Percentiles rank a stretch among this genome's conserved stretches.
Conservation (phyloP, 2,329 filamentous ascomycete genomes). For the Trichoderma sp. region DNA sequence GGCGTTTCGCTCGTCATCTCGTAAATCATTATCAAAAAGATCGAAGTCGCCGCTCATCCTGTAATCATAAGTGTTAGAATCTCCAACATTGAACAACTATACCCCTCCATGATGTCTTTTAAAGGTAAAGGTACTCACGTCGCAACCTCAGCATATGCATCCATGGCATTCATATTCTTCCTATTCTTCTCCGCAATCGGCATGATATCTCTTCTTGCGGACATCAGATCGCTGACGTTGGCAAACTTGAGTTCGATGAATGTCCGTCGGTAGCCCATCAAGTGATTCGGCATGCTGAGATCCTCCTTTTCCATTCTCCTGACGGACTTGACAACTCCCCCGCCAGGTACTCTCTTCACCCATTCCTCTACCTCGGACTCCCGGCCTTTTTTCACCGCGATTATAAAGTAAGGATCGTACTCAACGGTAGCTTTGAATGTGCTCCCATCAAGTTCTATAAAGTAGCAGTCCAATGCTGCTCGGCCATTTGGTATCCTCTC, state of each 20-base stretch:
- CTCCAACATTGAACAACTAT: not conserved
- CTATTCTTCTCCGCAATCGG: conserved; percentile 96
- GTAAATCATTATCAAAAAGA: conserved; percentile 90
- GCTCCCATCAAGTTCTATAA: conserved; percentile 83
- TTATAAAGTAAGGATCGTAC: conserved; percentile 94
- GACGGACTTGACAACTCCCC: conserved; percentile 79
- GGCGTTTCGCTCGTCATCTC: conserved; percentile 78
- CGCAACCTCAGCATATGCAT: conserved; percentile 96
- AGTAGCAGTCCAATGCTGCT: conserved; percentile 94
- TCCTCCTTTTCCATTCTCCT: conserved; percentile 88
- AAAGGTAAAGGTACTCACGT: conserved; percentile 59
- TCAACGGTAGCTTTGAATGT: conserved; percentile 96
- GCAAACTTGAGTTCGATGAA: conserved; percentile 86
- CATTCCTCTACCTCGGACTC: conserved; percentile 97
- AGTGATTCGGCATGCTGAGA: conserved; percentile 90
- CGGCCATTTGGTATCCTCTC: conserved; percentile 80
- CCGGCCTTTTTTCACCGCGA: conserved; percentile 84
- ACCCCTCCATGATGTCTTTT: too few species aligned
- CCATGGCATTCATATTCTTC: conserved; percentile 94
- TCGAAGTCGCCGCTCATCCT: conserved; percentile 80
- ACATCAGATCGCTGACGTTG: conserved; percentile 84
- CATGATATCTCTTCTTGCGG: conserved; percentile 81
- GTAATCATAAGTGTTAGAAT: conserved; percentile 46
- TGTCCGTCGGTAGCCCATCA: conserved; percentile 85
- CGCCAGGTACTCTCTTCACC: conserved; percentile 76